These are phyloP conservation scores for Agarophyton chilense DNA, from an alignment of 23 red algal genomes.

Conservation along the genomic window DNA sequence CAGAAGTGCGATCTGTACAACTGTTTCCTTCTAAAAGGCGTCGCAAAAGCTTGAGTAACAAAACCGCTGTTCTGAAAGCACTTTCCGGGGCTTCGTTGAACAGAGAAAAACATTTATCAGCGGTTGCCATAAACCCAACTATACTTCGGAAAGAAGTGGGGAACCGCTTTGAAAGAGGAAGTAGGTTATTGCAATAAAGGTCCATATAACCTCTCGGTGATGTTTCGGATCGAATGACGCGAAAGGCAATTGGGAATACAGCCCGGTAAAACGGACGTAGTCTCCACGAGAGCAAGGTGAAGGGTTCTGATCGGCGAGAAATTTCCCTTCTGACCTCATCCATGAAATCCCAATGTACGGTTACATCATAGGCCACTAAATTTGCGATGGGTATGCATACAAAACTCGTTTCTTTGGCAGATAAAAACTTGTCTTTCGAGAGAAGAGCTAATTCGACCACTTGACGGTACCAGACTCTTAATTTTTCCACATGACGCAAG, in stretches of 20 bases:
- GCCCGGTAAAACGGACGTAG: slow-evolving; percentile 1
- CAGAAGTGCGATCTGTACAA: neutral
- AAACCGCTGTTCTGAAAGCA: neutral
- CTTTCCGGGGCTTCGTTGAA: neutral
- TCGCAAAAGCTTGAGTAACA: neutral
- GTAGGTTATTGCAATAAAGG: neutral
- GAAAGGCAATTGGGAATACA: neutral
- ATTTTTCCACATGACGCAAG: neutral
- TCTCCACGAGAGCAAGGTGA: neutral
- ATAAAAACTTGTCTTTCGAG: neutral
- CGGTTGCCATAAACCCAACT: neutral
- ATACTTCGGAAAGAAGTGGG: neutral
- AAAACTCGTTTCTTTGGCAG: neutral
- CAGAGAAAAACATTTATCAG: neutral
- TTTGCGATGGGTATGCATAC: neutral
- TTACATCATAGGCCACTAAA: neutral
- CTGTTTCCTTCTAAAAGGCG: neutral
- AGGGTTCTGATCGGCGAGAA: slow-evolving; percentile 3
- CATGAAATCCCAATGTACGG: neutral
- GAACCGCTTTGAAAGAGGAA: neutral
- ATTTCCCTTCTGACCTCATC: neutral
- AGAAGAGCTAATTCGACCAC: neutral
- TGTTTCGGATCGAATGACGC: neutral
- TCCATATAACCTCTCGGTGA: neutral
- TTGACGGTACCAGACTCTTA: neutral